Percentiles rank a stretch among this genome's conserved stretches.
These are phyloP conservation scores for Eucalyptus lansdowneana DNA, from an alignment of 345 rosid species.

Conservation along the genomic window DNA sequence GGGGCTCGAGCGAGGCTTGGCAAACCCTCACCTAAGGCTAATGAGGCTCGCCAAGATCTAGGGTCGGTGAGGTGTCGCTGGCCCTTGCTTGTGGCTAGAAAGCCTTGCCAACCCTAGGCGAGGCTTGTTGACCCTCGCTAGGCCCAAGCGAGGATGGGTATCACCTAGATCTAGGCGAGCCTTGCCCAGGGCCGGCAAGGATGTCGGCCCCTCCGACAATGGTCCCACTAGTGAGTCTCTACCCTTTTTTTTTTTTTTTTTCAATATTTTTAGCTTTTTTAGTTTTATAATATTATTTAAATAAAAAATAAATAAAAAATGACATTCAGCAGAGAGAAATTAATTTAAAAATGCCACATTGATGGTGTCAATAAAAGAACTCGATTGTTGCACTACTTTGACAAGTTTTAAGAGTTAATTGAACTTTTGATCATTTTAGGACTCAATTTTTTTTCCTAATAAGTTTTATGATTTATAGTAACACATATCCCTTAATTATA, in stretches of 20 bases:
- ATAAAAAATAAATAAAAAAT: no score
- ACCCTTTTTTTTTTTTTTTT: no score
- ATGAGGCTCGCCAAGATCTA: no score
- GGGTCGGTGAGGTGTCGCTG: rapidly evolving
- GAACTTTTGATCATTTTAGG: rapidly evolving
- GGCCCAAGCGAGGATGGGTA: rapidly evolving
- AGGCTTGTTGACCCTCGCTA: rapidly evolving
- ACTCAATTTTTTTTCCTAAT: rapidly evolving
- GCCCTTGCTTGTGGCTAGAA: no score
- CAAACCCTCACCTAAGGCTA: no score
- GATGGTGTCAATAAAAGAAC: rapidly evolving
- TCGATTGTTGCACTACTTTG: rapidly evolving
- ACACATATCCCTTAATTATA: no score
- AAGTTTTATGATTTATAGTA: rapidly evolving
- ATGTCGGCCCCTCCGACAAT: rapidly evolving
- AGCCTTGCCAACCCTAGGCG: rapidly evolving
- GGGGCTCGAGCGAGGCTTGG: no score
- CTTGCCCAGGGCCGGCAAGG: rapidly evolving
- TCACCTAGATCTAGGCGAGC: rapidly evolving
- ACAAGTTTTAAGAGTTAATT: no score
- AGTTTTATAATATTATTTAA: no score
- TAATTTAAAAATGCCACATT: no score
- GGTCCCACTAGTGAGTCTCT: rapidly evolving
- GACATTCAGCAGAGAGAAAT: rapidly evolving
- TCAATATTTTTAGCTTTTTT: no score